Conservation (phyloP, 73 alveolate species). For the Paramecium tetraurelia region DNA sequence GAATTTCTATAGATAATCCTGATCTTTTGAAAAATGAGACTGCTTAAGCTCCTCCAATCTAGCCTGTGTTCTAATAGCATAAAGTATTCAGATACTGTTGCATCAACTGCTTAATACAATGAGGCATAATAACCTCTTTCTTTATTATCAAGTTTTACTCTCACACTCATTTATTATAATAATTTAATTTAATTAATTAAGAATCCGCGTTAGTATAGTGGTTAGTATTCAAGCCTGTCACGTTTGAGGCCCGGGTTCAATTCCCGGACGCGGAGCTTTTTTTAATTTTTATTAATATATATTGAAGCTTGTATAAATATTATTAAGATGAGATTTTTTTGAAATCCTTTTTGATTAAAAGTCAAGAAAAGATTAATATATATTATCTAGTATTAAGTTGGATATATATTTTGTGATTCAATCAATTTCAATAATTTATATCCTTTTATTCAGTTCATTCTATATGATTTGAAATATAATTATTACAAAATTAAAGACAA, state of each 20-base stretch:
- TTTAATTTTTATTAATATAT: background rate
- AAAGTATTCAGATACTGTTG: background rate
- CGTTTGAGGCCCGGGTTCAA: conserved; percentile 93
- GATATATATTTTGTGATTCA: too few species aligned
- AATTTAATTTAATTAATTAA: background rate
- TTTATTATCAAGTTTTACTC: conserved; percentile 7
- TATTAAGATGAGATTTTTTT: too few species aligned
- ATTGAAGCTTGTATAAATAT: background rate
- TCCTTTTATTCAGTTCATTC: too few species aligned
- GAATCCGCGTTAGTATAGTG: conserved; percentile 75
- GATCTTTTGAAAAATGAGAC: conserved; percentile 24
- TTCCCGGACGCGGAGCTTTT: conserved; percentile 92
- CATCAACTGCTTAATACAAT: conserved; percentile 29
- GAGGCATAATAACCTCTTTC: conserved; percentile 48
- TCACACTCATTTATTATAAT: background rate
- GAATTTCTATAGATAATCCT: background rate
- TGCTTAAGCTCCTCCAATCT: conserved; percentile 31
- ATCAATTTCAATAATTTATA: too few species aligned
- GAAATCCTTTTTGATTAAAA: too few species aligned
- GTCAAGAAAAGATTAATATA: too few species aligned
- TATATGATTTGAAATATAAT: too few species aligned
- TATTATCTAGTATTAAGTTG: too few species aligned
- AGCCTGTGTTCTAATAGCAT: background rate
- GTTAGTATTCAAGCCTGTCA: conserved; percentile 90
- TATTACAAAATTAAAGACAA: too few species aligned